These are phyloP conservation scores for Hymenoscyphus linearis DNA, from an alignment of 2,329 filamentous ascomycete species.

Conservation along the genomic window DNA sequence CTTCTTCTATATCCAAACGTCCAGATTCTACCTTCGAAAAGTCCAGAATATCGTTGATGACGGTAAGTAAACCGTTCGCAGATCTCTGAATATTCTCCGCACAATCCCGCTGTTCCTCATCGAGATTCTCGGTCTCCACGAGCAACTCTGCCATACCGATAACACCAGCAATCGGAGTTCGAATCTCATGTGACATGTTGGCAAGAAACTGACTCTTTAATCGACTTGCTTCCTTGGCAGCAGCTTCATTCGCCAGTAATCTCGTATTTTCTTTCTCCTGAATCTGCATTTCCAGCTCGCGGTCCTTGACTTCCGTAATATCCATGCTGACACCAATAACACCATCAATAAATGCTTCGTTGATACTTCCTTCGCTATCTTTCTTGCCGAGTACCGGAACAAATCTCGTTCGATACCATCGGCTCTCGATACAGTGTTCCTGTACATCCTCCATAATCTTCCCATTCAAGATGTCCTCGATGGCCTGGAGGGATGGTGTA, in stretches of 20 bases:
- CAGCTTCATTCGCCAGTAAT: constrained; percentile 66
- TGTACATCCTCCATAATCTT: constrained; percentile 54
- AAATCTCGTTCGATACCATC: constrained; percentile 68
- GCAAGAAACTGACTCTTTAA: constrained; percentile 77
- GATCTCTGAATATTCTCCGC: constrained; percentile 75
- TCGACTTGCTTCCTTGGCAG: constrained; percentile 73
- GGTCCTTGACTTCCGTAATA: constrained; percentile 64
- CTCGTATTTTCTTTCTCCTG: constrained; percentile 65
- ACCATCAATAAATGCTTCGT: constrained; percentile 55
- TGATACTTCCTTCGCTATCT: constrained; percentile 44
- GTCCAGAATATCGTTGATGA: constrained; percentile 88
- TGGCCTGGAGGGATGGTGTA: constrained; percentile 46
- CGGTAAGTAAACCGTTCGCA: constrained; percentile 74
- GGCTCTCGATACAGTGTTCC: constrained; percentile 47
- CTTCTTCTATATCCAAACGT: constrained; percentile 70
- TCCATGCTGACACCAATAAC: constrained; percentile 78
- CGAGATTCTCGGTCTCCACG: constrained; percentile 56
- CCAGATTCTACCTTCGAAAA: constrained; percentile 84
- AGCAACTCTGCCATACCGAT: constrained; percentile 76
- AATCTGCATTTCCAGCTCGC: constrained; percentile 56
- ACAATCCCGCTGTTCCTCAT: constrained; percentile 67
- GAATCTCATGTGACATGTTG: constrained; percentile 78
- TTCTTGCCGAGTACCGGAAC: constrained; percentile 58
- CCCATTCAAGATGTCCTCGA: constrained; percentile 61
- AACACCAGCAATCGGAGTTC: constrained; percentile 73